Percentiles rank a stretch among this genome's conserved stretches.
Conservation (phyloP, 305 asterid genomes). For the Solanum hybrid region DNA sequence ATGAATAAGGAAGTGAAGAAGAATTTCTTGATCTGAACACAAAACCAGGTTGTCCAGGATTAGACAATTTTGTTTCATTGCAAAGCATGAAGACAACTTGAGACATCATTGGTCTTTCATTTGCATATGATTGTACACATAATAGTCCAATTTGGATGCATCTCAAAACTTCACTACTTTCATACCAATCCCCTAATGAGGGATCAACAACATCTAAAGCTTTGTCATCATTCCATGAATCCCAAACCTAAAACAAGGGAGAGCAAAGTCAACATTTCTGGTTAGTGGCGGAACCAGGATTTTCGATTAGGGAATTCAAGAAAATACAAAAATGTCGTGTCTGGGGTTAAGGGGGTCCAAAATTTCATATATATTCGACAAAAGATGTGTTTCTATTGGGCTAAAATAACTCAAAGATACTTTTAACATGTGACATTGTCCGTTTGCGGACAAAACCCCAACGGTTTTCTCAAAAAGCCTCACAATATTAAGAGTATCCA, state of each 20-base stretch:
- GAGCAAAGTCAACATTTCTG: not conserved
- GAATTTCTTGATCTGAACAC: not conserved
- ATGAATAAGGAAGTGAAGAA: not conserved
- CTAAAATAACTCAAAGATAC: not conserved
- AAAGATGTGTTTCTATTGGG: not conserved
- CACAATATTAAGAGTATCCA: not conserved
- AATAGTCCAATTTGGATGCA: slow-evolving; percentile 29
- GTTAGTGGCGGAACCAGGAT: not conserved
- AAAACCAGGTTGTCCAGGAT: slow-evolving; percentile 14
- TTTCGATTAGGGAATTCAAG: not conserved
- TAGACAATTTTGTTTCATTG: slow-evolving; percentile 12
- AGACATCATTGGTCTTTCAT: slow-evolving; percentile 22
- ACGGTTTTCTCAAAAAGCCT: not conserved
- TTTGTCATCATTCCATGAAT: slow-evolving; percentile 20
- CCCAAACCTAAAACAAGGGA: slow-evolving; percentile 18
- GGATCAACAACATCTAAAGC: slow-evolving; percentile 18
- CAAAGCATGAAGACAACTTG: slow-evolving; percentile 10
- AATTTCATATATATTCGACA: not conserved
- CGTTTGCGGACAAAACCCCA: not conserved
- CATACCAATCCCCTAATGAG: not conserved
- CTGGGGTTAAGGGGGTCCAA: not conserved
- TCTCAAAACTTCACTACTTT: slow-evolving; percentile 9
- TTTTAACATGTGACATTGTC: not conserved
- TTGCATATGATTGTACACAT: slow-evolving; percentile 22
- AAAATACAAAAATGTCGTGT: not conserved